phyloP scores from a whole-genome alignment of 1,284 basidiomycete species.

The Melanopsichium pennsylvanicum region DNA sequence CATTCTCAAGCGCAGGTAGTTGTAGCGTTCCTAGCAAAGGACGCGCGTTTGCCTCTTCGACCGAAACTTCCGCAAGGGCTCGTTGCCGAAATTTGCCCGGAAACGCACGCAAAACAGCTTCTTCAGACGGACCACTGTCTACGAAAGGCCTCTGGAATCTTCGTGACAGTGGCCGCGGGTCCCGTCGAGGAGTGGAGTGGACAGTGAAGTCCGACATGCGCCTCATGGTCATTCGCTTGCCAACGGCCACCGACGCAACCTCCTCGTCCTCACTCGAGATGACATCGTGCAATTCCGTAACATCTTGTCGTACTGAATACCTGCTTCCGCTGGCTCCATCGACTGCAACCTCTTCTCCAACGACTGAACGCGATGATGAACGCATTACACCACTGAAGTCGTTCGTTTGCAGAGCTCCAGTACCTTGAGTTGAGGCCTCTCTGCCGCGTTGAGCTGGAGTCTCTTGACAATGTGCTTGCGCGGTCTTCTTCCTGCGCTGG shows the following conservation, averaged over 20 bases:
- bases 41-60: too few species aligned
- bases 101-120: too few species aligned
- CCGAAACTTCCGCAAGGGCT: too few species aligned
- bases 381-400: neutral
- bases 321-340: neutral
- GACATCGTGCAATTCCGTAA: constrained; percentile 9
- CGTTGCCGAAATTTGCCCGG: too few species aligned
- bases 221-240: constrained; percentile 16
- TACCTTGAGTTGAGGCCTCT: neutral
- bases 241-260: constrained; percentile 12
- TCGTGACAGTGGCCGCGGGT: neutral
- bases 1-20: too few species aligned
- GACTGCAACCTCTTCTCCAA: neutral
- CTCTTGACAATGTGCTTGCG: neutral
- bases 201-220: constrained; percentile 18
- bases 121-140: too few species aligned
- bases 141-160: too few species aligned
- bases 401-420: neutral
- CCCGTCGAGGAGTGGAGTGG: neutral
- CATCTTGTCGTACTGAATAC: neutral
- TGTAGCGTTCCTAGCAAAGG: too few species aligned
- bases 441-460: neutral
- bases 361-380: neutral
- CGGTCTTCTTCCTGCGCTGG: neutral
- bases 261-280: constrained; percentile 16